phyloP scores from a whole-genome alignment of 1,284 basidiomycete species.

The Violaceomyces palustris region DNA sequence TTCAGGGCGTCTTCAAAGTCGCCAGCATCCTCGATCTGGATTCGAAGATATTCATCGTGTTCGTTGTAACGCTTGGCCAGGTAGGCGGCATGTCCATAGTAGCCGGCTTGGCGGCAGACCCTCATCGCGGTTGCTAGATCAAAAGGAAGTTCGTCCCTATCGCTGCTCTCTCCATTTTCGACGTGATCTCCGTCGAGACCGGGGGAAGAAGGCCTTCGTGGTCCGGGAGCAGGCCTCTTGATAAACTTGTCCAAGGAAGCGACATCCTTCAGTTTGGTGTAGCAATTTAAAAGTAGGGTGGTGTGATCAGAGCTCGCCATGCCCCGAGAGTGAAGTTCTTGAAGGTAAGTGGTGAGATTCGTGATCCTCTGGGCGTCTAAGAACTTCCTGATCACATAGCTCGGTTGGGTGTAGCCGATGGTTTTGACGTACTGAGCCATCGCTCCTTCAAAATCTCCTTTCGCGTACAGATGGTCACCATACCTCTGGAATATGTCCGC shows the following conservation, averaged over 20 bases:
- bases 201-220: conserved; percentile 1
- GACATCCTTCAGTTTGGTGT: conserved; percentile 92
- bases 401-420: conserved; percentile 81
- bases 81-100: conserved; percentile 90
- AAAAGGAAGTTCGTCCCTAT: conserved; percentile 69
- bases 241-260: conserved; percentile 84
- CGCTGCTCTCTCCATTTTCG: conserved; percentile 54
- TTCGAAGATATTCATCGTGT: conserved; percentile 87
- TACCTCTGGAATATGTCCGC: conserved; percentile 60
- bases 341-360: conserved; percentile 88
- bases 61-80: conserved; percentile 83
- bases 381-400: conserved; percentile 94
- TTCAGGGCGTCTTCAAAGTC: conserved; percentile 75
- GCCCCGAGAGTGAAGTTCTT: conserved; percentile 82
- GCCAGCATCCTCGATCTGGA: conserved; percentile 86
- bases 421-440: conserved; percentile 90
- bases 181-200: conserved; percentile 46
- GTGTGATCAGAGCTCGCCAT: conserved; percentile 95
- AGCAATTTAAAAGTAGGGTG: conserved; percentile 70
- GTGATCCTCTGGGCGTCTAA: conserved; percentile 92
- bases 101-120: conserved; percentile 92
- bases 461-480: conserved; percentile 84
- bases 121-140: conserved; percentile 94
- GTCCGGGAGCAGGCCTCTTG: conserved; percentile 56
- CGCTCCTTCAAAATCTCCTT: conserved; percentile 85